Evolutionary conservation across 257 asterid species (phyloP), one percentile per base, ranked within the genome.

Genomic region (Solanum commersonii): DNA sequence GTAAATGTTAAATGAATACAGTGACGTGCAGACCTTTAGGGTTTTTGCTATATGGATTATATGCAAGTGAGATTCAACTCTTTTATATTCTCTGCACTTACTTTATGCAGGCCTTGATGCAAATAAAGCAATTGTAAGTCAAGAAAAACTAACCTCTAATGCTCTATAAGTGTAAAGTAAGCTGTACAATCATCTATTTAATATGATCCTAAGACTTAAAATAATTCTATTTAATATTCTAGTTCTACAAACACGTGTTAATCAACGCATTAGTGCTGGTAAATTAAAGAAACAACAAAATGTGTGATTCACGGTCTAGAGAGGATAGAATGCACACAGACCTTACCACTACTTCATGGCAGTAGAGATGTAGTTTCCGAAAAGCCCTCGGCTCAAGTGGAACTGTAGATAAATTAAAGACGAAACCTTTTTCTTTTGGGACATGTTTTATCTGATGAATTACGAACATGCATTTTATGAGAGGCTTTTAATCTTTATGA

Each of bases 31-130:
- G 79, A 89, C 88, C 89, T 68, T 56, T 76, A 87, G n/a, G 90
- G 87, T 89, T 95, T 91, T 93, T 91, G 93, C 90, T 87, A 71
- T 38, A 74, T 87, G 63, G 31, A 86, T 14, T 3, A 25, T 27
- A 27, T 81, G 40, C 40, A 7, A 46, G 85, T 46, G 6, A 46
- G 18, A 25, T 81, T 81, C 65, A 27, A 78, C 63, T 78, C 84
- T 40, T 40, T 40, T 78, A 27, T 78, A 25, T 35, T 42, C 37
- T 25, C 15, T 38, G n/a, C 60, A 4, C 84, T n/a, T 25, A 72
- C 38, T 79, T 42, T 79, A 44, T 44, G 10, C 49, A 25, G 60
- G 59, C 35, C 8, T 40, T 40, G 34, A 25, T 40, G 84, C 85
- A 27, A 27, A 15, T 16, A n/a, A 27, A 79, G 15, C 67, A 25